Base-by-base conservation (phyloP, 148 eudicot genomes). In the Cornus kousa region DNA sequence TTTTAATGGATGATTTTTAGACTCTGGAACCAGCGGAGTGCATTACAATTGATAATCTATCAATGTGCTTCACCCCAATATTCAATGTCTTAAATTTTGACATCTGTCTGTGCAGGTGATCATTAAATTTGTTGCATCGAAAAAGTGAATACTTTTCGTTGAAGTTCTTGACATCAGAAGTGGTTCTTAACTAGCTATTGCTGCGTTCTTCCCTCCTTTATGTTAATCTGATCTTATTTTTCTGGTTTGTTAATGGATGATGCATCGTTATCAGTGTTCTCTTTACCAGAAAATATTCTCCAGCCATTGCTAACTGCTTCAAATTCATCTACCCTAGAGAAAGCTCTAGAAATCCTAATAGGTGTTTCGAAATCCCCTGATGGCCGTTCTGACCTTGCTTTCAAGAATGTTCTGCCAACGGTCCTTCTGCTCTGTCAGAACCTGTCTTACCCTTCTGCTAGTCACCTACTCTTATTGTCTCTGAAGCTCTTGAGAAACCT, bases 401-500 rank as follows among this genome's bases (percentile, higher is more conserved):
- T 86, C 11, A 87, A 79, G 67, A 67, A 75, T 71, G 74, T 88
- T 39, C 83, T 93, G 22, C 72, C 80, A 3, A 17, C 69, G n/a
- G 85, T 87, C 55, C 92, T 91, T 31, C 79, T 82, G 53, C 83
- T 95, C 7, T 82, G 87, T 55, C 87, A 85, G 71, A 81, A 59
- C 74, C 85, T 88, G 13, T 74, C 78, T 28, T 12, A n/a, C 69
- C 81, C 87, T 37, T 80, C 88, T 17, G 75, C 73, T 33, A 77
- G 81, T 67, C 85, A 73, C 16, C 87, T 84, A 68, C 90, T 85
- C 20, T 79, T 86, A 23, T 77, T 89, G 77, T 85, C 97, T 71
- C 79, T 95, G 68, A 88, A 92, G 80, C 90, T 95, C 28, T 85
- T 95, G 5, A 93, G 98, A 80, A 95, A 95, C 81, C 85, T 95